Percentiles rank a stretch among this genome's conserved stretches.
Evolutionary conservation across 345 rosid species (phyloP).

Genomic region (Salix dunnii): DNA sequence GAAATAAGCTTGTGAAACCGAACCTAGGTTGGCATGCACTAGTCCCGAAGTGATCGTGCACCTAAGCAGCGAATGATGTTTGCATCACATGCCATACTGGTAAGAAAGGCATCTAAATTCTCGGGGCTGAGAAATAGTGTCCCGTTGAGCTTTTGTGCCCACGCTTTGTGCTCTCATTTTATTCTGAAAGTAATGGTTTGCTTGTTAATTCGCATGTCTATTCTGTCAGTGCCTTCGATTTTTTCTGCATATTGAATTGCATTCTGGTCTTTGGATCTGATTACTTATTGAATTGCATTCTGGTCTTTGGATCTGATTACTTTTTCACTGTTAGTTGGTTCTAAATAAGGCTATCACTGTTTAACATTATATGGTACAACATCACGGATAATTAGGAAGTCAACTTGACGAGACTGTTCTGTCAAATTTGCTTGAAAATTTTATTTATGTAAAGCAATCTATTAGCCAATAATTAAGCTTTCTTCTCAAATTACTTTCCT

Average conservation of each 20-base stretch:
- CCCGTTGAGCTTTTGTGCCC: not conserved
- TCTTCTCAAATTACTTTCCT: not conserved
- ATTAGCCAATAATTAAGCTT: too few relatives aligned
- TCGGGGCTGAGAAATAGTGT: not conserved
- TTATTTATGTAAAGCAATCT: not conserved
- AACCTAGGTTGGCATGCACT: not conserved
- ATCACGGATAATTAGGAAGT: too few relatives aligned
- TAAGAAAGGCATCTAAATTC: not conserved
- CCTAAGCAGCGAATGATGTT: not conserved
- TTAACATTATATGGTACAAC: not conserved
- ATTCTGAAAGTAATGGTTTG: too few relatives aligned
- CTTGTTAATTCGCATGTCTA: not conserved
- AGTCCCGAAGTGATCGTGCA: not conserved
- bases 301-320: not conserved
- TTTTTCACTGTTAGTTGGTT: not conserved
- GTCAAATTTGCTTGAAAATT: not conserved
- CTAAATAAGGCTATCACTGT: not conserved
- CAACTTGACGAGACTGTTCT: not conserved
- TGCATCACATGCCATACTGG: not conserved
- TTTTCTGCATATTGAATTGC: not conserved
- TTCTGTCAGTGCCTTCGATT: not conserved
- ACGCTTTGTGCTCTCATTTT: not conserved
- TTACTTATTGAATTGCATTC: not conserved
- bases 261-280: not conserved
- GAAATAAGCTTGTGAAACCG: not conserved